Base-by-base conservation (phyloP, 768 basidiomycete genomes). In the Pleurotus eryngii region DNA sequence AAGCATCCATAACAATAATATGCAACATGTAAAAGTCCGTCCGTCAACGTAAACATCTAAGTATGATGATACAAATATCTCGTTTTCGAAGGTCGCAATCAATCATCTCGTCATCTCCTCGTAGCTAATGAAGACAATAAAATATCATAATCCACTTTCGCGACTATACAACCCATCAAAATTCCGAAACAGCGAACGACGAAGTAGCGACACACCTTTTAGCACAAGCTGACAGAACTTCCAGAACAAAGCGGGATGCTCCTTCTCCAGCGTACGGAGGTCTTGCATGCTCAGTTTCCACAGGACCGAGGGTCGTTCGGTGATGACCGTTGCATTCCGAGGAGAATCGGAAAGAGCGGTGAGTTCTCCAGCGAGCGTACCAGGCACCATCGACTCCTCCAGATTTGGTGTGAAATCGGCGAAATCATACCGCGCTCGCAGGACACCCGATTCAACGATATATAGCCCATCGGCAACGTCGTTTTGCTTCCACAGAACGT, bases 321-420 rank as follows among this genome's bases (percentile, higher is more conserved):
- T 92, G 0, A 87, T 75, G 37, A 92, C 92, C 3, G 88, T 91
- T 22, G 95, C 89, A 67, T 97, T 98, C 48, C 96, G 79, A 15
- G 84, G 79, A 17, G 87, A 77, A 18, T 84, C 85, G 7, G 94
- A 86, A 11, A 99, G 74, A 38, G 89, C 90, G 0, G 92, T 87
- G 53, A 99, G 70, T 71, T 98, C 96, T 0, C 96, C 96, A 8
- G 95, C 92, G 2, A 98, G 74, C 0, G 94, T 93, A 2, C 95
- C 95, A 3, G 92, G 85, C 0, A 95, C 92, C 94, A 96, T 96
- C 1, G 89, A 91, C 72, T 96, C 94, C 65, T 90, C 87, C 49
- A 93, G 84, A 4, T 72, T 68, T 22, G 82, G 80, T 5, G 82
- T 73, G 61, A 89, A 82, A 49, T 84, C 84, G 2, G 84, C 84